Base-by-base conservation (phyloP, 2,329 filamentous ascomycete genomes). In the Corniculantispora saksenae region DNA sequence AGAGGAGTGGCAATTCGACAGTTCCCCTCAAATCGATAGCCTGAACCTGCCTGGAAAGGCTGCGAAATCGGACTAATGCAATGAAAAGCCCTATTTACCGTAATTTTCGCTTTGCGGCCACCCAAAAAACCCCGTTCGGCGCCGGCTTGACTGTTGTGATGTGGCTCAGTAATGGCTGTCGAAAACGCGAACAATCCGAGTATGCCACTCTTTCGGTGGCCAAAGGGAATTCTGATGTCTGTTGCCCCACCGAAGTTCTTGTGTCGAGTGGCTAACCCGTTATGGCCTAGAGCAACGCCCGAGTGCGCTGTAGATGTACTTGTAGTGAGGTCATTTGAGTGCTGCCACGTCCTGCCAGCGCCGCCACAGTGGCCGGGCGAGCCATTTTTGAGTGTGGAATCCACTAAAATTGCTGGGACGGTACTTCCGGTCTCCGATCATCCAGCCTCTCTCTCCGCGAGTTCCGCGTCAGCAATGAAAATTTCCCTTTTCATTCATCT, bases 381-480 rank as follows among this genome's bases (percentile, higher is more conserved):
- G 61, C 61, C 61, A 57, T 63, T 63, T 61, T 21, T 21, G 15
- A 38, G 21, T 23, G n/a, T 21, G 51, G 43, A 48, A 48, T 50
- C 51, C 61, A 63, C 61, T 56, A 38, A 27, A 57, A 40, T 58
- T 43, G 38, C 54, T 43, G 45, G 13, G 45, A 53, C 61, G 47
- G 54, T 32, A 58, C 61, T 45, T 43, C 61, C 61, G 61, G 61
- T 58, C 45, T 17, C 61, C 61, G 61, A 58, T 58, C 50, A 12
- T 51, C 61, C 61, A 58, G 45, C 61, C 61, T 61, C 48, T 61
- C 48, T 58, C 54, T 59, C 61, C 61, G 61, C 50, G 61, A 64
- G 54, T 58, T 64, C 61, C 61, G 61, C 61, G 61, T 64, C 61
- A 64, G 61, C 61, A 58, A 29, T 43, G 61, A 58, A 59, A 53